Conservation (phyloP, 441 rosid species). For the Macaranga tanarius region DNA sequence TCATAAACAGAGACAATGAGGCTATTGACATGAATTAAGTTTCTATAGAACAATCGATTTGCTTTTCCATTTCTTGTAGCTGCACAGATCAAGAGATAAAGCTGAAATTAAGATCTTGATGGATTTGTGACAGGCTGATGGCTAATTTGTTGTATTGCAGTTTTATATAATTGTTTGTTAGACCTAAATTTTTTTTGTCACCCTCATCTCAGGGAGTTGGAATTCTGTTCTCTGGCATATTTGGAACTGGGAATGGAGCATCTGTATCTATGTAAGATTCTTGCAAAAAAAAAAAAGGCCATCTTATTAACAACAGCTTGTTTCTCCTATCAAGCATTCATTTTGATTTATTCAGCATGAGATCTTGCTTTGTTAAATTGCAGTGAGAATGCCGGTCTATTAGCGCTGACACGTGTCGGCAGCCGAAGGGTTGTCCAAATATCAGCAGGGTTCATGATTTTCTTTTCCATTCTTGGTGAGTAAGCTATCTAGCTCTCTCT, state of each 20-base stretch:
- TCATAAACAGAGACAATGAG: background rate
- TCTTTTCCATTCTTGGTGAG: conserved; percentile 90
- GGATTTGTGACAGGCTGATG: background rate
- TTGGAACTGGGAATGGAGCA: conserved; percentile 92
- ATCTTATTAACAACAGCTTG: background rate
- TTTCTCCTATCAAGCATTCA: background rate
- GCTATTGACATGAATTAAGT: background rate
- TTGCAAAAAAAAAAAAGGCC: background rate
- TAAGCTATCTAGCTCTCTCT: conserved; percentile 11
- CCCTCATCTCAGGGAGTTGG: conserved; percentile 66
- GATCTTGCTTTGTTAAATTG: conserved; percentile 21
- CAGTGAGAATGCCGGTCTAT: conserved; percentile 91
- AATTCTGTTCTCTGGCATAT: conserved; percentile 79
- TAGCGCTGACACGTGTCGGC: conserved; percentile 90
- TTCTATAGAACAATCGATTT: conserved; percentile 2
- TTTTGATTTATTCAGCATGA: conserved; percentile 10
- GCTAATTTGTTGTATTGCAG: background rate
- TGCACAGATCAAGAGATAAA: background rate
- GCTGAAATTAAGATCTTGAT: background rate
- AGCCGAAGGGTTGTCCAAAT: conserved; percentile 94
- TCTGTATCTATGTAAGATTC: conserved; percentile 80
- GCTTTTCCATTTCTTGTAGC: background rate
- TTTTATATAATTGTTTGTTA: background rate
- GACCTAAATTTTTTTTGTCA: conserved; percentile 4
- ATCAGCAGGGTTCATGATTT: conserved; percentile 94